A percentile compares a stretch with the other conserved stretches of the same genome.
These are phyloP conservation scores for Boletus reticulatus DNA, from an alignment of 768 basidiomycete species.

Conservation along the genomic window DNA sequence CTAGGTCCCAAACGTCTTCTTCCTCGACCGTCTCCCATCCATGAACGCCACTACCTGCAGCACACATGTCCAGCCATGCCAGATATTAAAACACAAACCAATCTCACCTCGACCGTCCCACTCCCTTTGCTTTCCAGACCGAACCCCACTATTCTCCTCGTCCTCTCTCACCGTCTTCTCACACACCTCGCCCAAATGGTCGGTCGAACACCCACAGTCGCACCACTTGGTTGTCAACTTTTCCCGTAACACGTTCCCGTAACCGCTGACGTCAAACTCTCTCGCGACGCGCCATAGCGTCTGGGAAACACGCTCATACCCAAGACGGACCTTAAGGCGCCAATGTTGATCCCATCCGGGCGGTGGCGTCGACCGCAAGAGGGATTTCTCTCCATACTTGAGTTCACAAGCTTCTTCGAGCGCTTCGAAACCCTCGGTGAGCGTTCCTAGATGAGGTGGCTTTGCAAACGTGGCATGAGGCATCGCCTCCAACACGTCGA, in stretches of 20 bases:
- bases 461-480: constrained; percentile 58
- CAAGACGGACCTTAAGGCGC: constrained; percentile 55
- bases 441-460: constrained; percentile 61
- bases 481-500: constrained; percentile 58
- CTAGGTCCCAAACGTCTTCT: constrained; percentile 74
- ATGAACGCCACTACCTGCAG: constrained; percentile 52
- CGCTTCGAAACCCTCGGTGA: constrained; percentile 55
- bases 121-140: constrained; percentile 67
- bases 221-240: constrained; percentile 78
- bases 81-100: neutral
- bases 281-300: constrained; percentile 68
- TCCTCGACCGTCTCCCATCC: constrained; percentile 78
- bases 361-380: constrained; percentile 28
- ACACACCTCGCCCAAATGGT: constrained; percentile 75
- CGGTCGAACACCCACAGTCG: constrained; percentile 78
- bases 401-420: constrained; percentile 65
- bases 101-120: constrained; percentile 68
- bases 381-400: constrained; percentile 45
- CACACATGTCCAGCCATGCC: neutral
- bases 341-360: constrained; percentile 56
- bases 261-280: constrained; percentile 73
- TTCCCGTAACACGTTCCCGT: constrained; percentile 65
- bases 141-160: constrained; percentile 56
- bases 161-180: constrained; percentile 70
- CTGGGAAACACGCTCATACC: constrained; percentile 62